Evolutionary conservation across 139 green algal species (phyloP).

Genomic region (Closterium sp.): DNA sequence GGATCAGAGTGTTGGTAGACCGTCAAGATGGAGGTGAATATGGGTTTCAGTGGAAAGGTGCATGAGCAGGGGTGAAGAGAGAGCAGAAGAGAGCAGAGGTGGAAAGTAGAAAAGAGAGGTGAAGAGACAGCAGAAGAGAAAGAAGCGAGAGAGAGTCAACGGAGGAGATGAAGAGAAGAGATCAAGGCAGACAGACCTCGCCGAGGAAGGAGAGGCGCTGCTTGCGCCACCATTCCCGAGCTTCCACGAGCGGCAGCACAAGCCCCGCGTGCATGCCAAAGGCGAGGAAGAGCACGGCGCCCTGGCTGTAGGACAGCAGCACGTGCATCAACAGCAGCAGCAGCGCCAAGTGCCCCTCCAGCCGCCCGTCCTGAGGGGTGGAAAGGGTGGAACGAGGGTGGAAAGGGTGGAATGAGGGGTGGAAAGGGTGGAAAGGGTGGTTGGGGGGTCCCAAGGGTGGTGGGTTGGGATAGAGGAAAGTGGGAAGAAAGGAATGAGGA

Average conservation of each 20-base stretch:
- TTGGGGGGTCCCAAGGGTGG: no score
- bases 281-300: conserved; percentile 9
- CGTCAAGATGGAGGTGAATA: no score
- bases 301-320: conserved; percentile 19
- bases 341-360: not conserved
- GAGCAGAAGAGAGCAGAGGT: not conserved
- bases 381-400: no score
- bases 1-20: not conserved
- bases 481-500: no score
- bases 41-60: no score
- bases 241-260: not conserved
- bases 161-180: not conserved
- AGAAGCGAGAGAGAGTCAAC: not conserved
- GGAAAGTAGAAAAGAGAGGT: not conserved
- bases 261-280: conserved; percentile 8
- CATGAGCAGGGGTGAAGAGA: no score
- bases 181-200: not conserved
- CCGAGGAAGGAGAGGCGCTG: not conserved
- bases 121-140: not conserved
- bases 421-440: no score
- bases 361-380: not conserved
- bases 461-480: no score
- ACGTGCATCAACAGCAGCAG: conserved; percentile 21
- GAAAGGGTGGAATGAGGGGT: not conserved
- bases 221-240: not conserved